These are phyloP conservation scores for Vaccinium vitisidaea DNA, from an alignment of 148 eudicot genomes.

Conservation along the genomic window DNA sequence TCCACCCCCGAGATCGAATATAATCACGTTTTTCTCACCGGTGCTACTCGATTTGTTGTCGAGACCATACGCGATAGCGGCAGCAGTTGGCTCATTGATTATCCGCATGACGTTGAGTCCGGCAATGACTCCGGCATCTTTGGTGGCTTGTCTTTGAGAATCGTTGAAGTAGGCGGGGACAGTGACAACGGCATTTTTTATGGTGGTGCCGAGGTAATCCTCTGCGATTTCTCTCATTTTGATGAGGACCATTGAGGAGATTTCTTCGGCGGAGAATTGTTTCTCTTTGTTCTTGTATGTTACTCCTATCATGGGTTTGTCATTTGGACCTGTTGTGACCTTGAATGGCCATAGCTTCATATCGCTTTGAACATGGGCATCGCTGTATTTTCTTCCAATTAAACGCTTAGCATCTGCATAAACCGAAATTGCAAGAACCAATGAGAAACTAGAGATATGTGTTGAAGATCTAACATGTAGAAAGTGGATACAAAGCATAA, in stretches of 20 bases:
- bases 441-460: not conserved
- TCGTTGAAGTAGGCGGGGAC: too few species aligned
- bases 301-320: conserved; percentile 1
- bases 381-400: not conserved
- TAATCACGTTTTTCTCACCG: too few species aligned
- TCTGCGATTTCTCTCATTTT: conserved; percentile 7
- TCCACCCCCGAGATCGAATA: too few species aligned
- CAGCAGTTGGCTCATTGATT: too few species aligned
- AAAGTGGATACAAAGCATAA: not conserved
- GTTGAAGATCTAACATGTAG: not conserved
- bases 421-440: not conserved
- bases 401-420: conserved; percentile 2
- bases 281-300: not conserved
- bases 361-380: not conserved
- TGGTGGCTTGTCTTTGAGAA: too few species aligned
- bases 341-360: not conserved
- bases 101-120: too few species aligned
- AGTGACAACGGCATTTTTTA: not conserved
- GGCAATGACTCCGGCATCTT: too few species aligned
- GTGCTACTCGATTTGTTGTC: too few species aligned
- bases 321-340: not conserved
- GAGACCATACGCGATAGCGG: too few species aligned
- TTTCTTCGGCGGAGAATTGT: conserved; percentile 6
- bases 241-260: not conserved
- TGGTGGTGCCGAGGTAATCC: not conserved